Percentiles rank a stretch among this genome's conserved stretches.
Evolutionary conservation across 495 filamentous ascomycete species (phyloP).

Genomic region (Amniculicola lignicola): DNA sequence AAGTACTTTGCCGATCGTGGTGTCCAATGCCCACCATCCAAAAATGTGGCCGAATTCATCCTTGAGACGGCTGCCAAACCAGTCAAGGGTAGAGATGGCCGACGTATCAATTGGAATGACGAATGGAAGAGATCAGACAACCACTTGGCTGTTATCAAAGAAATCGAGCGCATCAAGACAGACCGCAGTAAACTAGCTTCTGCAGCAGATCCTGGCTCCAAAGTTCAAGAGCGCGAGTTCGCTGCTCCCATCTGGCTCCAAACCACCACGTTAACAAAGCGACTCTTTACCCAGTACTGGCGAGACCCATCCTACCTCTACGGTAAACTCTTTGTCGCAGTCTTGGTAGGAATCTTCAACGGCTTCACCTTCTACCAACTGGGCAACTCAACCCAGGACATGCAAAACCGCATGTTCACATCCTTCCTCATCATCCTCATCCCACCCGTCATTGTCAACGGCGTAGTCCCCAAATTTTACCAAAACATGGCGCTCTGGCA

Average conservation of each 20-base stretch:
- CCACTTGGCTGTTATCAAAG: constrained; percentile 50
- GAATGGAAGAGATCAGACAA: constrained; percentile 66
- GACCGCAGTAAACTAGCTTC: constrained; percentile 52
- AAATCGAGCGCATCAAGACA: constrained; percentile 60
- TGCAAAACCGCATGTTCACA: constrained; percentile 81
- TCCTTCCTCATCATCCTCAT: constrained; percentile 71
- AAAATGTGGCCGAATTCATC: constrained; percentile 85
- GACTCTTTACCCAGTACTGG: constrained; percentile 70
- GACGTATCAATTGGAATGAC: constrained; percentile 63
- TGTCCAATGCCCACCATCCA: constrained; percentile 56
- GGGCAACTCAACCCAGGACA: constrained; percentile 61
- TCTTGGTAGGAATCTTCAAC: constrained; percentile 60
- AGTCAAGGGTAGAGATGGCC: constrained; percentile 50
- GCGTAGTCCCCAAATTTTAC: constrained; percentile 82
- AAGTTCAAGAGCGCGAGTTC: constrained; percentile 52
- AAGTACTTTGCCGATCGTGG: constrained; percentile 66
- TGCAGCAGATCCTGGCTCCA: constrained; percentile 38
- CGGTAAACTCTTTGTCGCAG: constrained; percentile 66
- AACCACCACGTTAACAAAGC: constrained; percentile 58
- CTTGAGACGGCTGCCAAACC: constrained; percentile 73
- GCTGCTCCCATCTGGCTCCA: constrained; percentile 62
- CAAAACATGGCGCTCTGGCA: constrained; percentile 72
- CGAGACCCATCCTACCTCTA: constrained; percentile 69
- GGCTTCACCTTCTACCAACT: constrained; percentile 81
- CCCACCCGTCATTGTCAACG: constrained; percentile 68